Percentiles rank a stretch among this genome's conserved stretches.
Conservation (phyloP, 495 filamentous ascomycete genomes). For the Rostrohypoxylon terebratum region DNA sequence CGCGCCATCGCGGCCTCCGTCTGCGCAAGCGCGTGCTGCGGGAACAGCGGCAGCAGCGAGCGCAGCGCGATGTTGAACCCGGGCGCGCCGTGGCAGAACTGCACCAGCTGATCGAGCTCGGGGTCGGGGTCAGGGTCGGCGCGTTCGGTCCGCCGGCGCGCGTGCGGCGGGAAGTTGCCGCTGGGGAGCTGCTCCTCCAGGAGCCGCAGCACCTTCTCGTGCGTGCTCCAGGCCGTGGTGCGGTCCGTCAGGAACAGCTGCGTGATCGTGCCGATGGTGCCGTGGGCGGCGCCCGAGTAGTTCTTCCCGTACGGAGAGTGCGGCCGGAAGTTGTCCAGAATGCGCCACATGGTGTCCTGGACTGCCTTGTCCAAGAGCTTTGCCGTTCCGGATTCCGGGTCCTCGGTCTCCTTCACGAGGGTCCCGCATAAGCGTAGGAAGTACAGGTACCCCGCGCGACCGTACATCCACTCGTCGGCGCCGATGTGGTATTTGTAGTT, state of each 20-base stretch:
- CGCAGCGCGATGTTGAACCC: slow-evolving; percentile 68
- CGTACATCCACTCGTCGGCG: slow-evolving; percentile 67
- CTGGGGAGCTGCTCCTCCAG: slow-evolving; percentile 55
- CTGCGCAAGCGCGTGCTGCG: slow-evolving; percentile 49
- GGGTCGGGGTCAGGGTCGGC: too few relatives aligned
- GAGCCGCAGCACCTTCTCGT: slow-evolving; percentile 57
- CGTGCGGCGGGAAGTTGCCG: slow-evolving; percentile 60
- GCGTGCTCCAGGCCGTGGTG: slow-evolving; percentile 50
- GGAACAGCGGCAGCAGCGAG: slow-evolving; percentile 63
- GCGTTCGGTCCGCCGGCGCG: not conserved
- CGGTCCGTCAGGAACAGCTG: slow-evolving; percentile 68
- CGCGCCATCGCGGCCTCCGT: slow-evolving; percentile 62
- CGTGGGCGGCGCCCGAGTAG: slow-evolving; percentile 72
- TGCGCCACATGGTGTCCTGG: slow-evolving; percentile 50
- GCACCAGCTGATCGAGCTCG: slow-evolving; percentile 63
- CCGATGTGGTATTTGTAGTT: slow-evolving; percentile 45
- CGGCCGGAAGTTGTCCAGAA: slow-evolving; percentile 47
- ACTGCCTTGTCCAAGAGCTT: slow-evolving; percentile 52
- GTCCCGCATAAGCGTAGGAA: slow-evolving; percentile 62
- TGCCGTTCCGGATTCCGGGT: slow-evolving; percentile 42
- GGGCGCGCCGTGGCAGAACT: slow-evolving; percentile 75
- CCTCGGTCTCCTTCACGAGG: not conserved
- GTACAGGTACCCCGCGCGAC: slow-evolving; percentile 71
- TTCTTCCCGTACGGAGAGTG: slow-evolving; percentile 71
- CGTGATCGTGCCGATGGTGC: slow-evolving; percentile 70